phyloP scores from a whole-genome alignment of 805 yeast species.

The Lipomyces orientalis region DNA sequence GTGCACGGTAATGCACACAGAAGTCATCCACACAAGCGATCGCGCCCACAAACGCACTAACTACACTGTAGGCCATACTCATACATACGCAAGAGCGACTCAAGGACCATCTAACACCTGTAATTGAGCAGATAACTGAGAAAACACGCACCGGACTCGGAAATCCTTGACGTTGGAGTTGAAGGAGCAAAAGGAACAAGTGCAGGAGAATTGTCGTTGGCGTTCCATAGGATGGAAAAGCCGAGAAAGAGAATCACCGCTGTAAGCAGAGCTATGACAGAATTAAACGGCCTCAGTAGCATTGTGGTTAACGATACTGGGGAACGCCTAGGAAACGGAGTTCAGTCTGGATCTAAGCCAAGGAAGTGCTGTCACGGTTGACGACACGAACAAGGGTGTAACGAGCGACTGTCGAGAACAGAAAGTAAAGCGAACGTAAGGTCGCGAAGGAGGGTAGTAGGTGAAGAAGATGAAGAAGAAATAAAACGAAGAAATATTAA shows the following conservation, averaged over 20 bases:
- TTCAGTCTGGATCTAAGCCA: neutral
- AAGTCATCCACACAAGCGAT: neutral
- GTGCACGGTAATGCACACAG: no score
- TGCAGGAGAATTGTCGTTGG: constrained; percentile 10
- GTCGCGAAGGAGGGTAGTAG: neutral
- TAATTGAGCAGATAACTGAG: neutral
- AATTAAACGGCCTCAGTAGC: constrained; percentile 33
- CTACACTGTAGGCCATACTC: neutral
- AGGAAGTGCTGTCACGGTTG: neutral
- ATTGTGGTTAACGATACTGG: constrained; percentile 3
- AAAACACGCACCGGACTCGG: constrained; percentile 12
- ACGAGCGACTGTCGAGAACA: neutral
- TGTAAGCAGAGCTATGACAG: constrained; percentile 31
- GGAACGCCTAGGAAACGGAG: neutral
- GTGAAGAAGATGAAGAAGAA: neutral
- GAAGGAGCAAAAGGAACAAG: constrained; percentile 25
- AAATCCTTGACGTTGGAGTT: neutral
- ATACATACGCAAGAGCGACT: neutral
- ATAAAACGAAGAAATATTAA: neutral
- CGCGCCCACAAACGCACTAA: neutral
- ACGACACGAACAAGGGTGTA: neutral
- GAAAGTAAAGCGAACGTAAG: no score
- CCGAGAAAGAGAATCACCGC: constrained; percentile 31
- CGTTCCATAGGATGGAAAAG: constrained; percentile 31
- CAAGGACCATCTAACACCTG: neutral